phyloP scores from a whole-genome alignment of 305 asterid species.

The Petunia hybrid region DNA sequence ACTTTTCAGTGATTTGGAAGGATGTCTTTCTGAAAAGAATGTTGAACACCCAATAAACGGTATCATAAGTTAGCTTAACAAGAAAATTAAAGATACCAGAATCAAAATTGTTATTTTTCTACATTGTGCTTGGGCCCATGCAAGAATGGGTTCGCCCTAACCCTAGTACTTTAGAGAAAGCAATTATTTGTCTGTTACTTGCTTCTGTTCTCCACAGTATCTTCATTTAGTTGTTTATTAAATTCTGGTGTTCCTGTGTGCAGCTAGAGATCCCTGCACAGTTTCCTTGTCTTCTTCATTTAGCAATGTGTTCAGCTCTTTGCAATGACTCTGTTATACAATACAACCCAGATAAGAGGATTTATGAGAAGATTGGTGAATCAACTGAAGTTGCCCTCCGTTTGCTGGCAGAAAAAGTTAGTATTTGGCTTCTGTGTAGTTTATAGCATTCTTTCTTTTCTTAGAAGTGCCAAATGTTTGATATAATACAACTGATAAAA shows the following conservation, averaged over 20 bases:
- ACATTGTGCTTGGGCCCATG: too few species aligned
- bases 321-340: slow-evolving; percentile 86
- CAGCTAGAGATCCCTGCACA: slow-evolving; percentile 98
- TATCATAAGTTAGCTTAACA: too few species aligned
- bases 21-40: too few species aligned
- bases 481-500: background rate
- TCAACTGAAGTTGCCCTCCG: slow-evolving; percentile 97
- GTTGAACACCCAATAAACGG: too few species aligned
- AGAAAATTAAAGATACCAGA: too few species aligned
- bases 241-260: slow-evolving; percentile 40
- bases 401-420: slow-evolving; percentile 91
- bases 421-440: slow-evolving; percentile 33
- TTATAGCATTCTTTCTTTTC: background rate
- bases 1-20: too few species aligned
- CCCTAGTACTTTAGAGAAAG: too few species aligned
- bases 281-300: slow-evolving; percentile 86
- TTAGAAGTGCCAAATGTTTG: slow-evolving; percentile 19
- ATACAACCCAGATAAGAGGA: slow-evolving; percentile 85
- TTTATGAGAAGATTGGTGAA: slow-evolving; percentile 91
- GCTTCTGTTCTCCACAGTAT: slow-evolving; percentile 25
- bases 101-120: too few species aligned
- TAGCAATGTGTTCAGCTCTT: slow-evolving; percentile 91
- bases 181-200: background rate
- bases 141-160: too few species aligned
- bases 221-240: slow-evolving; percentile 17